Conservation (phyloP, 768 basidiomycete genomes). For the Dioszegia hungarica region DNA sequence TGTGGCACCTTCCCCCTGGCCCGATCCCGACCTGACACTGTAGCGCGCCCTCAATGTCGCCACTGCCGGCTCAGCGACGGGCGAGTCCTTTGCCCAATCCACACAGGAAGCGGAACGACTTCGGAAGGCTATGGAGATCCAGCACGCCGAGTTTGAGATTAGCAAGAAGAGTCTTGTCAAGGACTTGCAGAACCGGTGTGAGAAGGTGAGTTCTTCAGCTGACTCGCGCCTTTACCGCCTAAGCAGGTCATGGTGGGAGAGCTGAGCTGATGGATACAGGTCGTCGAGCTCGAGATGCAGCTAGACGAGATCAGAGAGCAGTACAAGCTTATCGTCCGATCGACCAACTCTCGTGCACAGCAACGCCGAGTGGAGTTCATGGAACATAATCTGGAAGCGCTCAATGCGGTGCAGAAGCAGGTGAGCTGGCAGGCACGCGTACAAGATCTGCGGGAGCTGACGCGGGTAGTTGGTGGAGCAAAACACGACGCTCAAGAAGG, state of each 20-base stretch:
- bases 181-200: slow-evolving; percentile 97
- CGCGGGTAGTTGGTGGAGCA: slow-evolving; percentile 83
- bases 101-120: slow-evolving; percentile 95
- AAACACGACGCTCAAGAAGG: slow-evolving; percentile 94
- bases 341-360: slow-evolving; percentile 96
- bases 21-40: background rate
- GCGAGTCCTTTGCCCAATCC: slow-evolving; percentile 93
- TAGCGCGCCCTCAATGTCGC: slow-evolving; percentile 93
- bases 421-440: slow-evolving; percentile 52
- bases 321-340: slow-evolving; percentile 96
- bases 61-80: slow-evolving; percentile 93
- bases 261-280: slow-evolving; percentile 55
- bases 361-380: slow-evolving; percentile 99
- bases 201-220: slow-evolving; percentile 64
- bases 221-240: background rate
- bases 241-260: background rate
- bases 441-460: background rate
- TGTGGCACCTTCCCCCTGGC: too few species aligned
- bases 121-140: slow-evolving; percentile 94
- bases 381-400: slow-evolving; percentile 90
- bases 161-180: slow-evolving; percentile 99
- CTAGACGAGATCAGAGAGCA: slow-evolving; percentile 98
- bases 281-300: slow-evolving; percentile 97
- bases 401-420: slow-evolving; percentile 96
- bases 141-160: slow-evolving; percentile 95